Evolutionary conservation across 306 rosid genomes (phyloP).

Genomic region (Glycine soja): DNA sequence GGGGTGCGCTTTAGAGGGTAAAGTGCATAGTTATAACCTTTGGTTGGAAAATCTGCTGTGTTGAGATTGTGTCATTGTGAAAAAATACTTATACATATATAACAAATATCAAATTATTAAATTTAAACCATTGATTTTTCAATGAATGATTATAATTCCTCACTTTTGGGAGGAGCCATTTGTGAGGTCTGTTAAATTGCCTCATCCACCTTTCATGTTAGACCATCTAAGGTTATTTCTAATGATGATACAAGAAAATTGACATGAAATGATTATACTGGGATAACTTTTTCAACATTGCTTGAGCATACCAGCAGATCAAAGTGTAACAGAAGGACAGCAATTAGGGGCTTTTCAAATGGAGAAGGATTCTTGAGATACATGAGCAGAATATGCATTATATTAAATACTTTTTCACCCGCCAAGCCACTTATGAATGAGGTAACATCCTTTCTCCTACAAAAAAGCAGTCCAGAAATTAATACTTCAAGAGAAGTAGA

Average conservation of each 20-base stretch:
- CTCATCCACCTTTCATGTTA: background rate
- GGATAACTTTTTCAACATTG: constrained; percentile 20
- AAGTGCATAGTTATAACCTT: background rate
- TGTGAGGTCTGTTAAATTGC: background rate
- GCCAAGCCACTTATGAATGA: constrained; percentile 62
- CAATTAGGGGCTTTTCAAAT: constrained; percentile 62
- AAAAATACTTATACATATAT: too few species aligned
- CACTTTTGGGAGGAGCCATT: background rate
- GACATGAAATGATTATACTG: constrained; percentile 3
- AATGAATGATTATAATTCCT: too few species aligned
- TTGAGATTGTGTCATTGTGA: too few species aligned
- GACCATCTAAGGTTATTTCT: constrained; percentile 10
- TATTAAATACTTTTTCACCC: constrained; percentile 54
- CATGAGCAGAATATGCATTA: constrained; percentile 59
- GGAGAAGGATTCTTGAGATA: constrained; percentile 63
- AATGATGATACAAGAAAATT: constrained; percentile 10
- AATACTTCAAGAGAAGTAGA: constrained; percentile 16
- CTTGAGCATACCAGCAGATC: constrained; percentile 63
- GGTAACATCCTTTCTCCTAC: constrained; percentile 72
- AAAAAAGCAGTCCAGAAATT: constrained; percentile 26
- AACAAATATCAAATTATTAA: too few species aligned
- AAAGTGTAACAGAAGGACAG: constrained; percentile 72
- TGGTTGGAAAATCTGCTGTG: too few species aligned
- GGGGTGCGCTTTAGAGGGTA: too few species aligned
- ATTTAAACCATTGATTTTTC: too few species aligned